phyloP scores from a whole-genome alignment of 2,329 filamentous ascomycete species.

The Alternaria brassicae region DNA sequence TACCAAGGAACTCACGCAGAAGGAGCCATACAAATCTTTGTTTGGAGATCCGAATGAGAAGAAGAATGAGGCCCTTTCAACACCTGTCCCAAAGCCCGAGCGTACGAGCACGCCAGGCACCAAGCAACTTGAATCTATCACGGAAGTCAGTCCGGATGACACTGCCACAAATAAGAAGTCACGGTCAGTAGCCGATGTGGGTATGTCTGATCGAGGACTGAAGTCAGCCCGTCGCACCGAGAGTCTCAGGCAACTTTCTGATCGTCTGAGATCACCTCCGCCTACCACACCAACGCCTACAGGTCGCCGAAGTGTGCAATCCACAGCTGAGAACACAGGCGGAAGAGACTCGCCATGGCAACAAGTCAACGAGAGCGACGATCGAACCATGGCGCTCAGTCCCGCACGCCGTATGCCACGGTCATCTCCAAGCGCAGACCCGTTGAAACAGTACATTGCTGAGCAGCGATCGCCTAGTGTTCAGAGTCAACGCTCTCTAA shows the following conservation, averaged over 20 bases:
- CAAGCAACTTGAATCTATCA: constrained; percentile 58
- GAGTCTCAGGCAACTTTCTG: constrained; percentile 45
- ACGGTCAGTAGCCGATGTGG: constrained; percentile 53
- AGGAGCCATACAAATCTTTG: constrained; percentile 42
- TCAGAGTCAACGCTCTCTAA: constrained; percentile 54
- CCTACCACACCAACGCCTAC: constrained; percentile 42
- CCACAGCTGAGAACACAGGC: constrained; percentile 35
- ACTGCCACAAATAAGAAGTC: constrained; percentile 52
- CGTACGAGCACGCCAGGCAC: constrained; percentile 36
- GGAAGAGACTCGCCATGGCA: constrained; percentile 46
- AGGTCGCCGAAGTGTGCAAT: constrained; percentile 33
- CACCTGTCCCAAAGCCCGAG: constrained; percentile 35
- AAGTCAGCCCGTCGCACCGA: constrained; percentile 50
- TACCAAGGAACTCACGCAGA: constrained; percentile 16
- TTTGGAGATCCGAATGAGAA: constrained; percentile 45
- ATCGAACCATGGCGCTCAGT: constrained; percentile 51
- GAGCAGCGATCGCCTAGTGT: constrained; percentile 51
- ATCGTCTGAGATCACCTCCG: constrained; percentile 42
- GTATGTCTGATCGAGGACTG: constrained; percentile 51
- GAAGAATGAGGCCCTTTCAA: constrained; percentile 25
- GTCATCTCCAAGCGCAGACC: constrained; percentile 45
- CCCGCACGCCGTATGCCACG: constrained; percentile 45
- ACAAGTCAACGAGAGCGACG: constrained; percentile 56
- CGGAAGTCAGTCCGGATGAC: constrained; percentile 57
- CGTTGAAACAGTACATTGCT: constrained; percentile 45